phyloP scores from a whole-genome alignment of 495 filamentous ascomycete genomes.

The Umbilicaria muhlenbergii region DNA sequence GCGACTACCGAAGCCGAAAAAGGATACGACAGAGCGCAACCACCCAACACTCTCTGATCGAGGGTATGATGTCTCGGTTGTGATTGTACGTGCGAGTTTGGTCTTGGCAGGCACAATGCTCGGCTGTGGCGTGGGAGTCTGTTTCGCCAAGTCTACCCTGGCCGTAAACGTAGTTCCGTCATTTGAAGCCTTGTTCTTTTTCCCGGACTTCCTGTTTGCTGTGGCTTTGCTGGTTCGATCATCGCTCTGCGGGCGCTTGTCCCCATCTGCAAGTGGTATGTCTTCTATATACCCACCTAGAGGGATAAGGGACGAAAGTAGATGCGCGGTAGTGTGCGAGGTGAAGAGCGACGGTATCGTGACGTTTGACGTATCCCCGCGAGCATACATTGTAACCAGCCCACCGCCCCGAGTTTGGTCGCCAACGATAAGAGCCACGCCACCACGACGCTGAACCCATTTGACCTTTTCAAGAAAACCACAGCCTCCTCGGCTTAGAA shows the following conservation, averaged over 20 bases:
- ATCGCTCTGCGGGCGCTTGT: conserved; percentile 8
- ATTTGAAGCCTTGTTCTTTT: neutral
- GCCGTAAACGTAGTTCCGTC: conserved; percentile 8
- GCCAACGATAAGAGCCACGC: conserved; percentile 79
- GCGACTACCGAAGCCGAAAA: conserved; percentile 34
- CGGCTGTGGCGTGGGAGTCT: conserved; percentile 6
- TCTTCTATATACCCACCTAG: conserved; percentile 44
- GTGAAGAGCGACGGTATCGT: conserved; percentile 92
- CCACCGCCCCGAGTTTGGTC: conserved; percentile 76
- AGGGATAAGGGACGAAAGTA: conserved; percentile 80
- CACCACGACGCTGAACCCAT: conserved; percentile 87
- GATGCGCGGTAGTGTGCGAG: conserved; percentile 82
- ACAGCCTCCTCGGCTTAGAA: conserved; percentile 84
- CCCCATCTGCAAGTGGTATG: conserved; percentile 28
- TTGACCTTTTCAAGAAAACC: conserved; percentile 95
- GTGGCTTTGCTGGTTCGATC: neutral
- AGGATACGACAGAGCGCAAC: conserved; percentile 38
- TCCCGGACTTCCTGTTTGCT: neutral
- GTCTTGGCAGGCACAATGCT: conserved; percentile 13
- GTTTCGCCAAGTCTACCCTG: conserved; percentile 12
- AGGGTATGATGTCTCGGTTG: conserved; percentile 8
- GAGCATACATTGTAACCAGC: conserved; percentile 91
- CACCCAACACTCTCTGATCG: conserved; percentile 24
- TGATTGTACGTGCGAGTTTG: conserved; percentile 2
- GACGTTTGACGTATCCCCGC: conserved; percentile 85